Evolutionary conservation across 257 asterid species (phyloP).

Genomic region (Capsicum rhomboideum): DNA sequence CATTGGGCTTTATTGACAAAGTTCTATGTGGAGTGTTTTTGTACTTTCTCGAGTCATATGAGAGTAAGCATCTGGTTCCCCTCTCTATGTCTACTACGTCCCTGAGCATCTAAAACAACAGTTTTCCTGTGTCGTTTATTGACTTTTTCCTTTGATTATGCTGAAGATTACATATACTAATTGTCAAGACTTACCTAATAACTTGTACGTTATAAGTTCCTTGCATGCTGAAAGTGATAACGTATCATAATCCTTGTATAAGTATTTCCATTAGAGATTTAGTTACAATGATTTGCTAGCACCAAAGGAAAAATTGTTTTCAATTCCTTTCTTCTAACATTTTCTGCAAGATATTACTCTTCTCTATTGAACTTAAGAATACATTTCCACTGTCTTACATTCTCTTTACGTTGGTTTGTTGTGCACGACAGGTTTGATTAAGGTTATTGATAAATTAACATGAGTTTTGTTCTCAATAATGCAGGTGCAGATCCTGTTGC

Average conservation of each 20-base stretch:
- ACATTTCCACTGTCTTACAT: background rate
- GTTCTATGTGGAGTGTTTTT: constrained; percentile 59
- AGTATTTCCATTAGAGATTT: background rate
- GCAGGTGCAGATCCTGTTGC: constrained; percentile 4
- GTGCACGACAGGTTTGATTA: background rate
- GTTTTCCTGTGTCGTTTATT: background rate
- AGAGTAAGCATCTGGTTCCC: constrained; percentile 33
- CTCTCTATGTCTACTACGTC: background rate
- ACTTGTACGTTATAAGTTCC: background rate
- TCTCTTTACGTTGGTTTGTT: background rate
- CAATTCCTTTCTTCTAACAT: background rate
- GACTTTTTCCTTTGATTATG: background rate
- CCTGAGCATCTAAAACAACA: background rate
- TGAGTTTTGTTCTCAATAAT: background rate
- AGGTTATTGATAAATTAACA: background rate
- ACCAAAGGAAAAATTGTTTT: background rate
- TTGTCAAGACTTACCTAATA: background rate
- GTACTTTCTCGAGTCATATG: constrained; percentile 60
- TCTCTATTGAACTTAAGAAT: background rate
- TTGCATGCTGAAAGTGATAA: background rate
- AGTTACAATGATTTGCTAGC: background rate
- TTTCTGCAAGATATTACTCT: background rate
- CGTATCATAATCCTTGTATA: background rate
- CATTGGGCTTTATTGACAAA: constrained; percentile 78
- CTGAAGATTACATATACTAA: background rate